A percentile compares a stretch with the other conserved stretches of the same genome.
Evolutionary conservation across 495 filamentous ascomycete species (phyloP).

Genomic region (Viridothelium virens): DNA sequence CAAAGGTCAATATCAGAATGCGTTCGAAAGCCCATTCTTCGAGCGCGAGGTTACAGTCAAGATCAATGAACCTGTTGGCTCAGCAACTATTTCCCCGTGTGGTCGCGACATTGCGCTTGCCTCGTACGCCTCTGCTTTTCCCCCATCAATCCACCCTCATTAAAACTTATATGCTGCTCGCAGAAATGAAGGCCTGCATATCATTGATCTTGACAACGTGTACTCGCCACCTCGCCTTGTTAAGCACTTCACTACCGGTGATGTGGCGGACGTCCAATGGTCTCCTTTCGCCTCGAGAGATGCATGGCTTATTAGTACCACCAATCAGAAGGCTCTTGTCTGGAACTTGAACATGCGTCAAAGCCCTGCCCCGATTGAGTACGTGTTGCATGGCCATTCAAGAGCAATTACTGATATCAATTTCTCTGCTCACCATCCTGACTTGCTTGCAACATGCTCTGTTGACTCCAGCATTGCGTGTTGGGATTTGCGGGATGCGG

Average conservation of each 20-base stretch:
- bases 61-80: conserved; percentile 68
- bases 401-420: conserved; percentile 95
- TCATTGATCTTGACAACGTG: conserved; percentile 88
- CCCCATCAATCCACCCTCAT: conserved; percentile 20
- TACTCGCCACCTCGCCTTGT: conserved; percentile 83
- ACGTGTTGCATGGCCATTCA: conserved; percentile 81
- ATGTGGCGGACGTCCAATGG: conserved; percentile 98
- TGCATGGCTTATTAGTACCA: conserved; percentile 89
- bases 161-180: conserved; percentile 1
- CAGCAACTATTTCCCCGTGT: conserved; percentile 83
- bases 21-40: conserved; percentile 80
- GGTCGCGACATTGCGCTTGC: conserved; percentile 89
- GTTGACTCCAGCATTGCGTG: conserved; percentile 91
- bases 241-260: conserved; percentile 81
- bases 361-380: conserved; percentile 70
- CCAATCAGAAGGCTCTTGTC: conserved; percentile 89
- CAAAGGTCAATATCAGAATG: conserved; percentile 24
- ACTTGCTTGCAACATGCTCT: conserved; percentile 80
- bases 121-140: conserved; percentile 48
- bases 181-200: conserved; percentile 73
- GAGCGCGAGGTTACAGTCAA: conserved; percentile 75
- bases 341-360: conserved; percentile 81
- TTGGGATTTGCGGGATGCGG: conserved; percentile 77
- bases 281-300: conserved; percentile 83
- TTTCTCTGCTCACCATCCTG: conserved; percentile 86